Base-by-base conservation (phyloP, 805 yeast genomes). In the Saturnispora ahearnii region DNA sequence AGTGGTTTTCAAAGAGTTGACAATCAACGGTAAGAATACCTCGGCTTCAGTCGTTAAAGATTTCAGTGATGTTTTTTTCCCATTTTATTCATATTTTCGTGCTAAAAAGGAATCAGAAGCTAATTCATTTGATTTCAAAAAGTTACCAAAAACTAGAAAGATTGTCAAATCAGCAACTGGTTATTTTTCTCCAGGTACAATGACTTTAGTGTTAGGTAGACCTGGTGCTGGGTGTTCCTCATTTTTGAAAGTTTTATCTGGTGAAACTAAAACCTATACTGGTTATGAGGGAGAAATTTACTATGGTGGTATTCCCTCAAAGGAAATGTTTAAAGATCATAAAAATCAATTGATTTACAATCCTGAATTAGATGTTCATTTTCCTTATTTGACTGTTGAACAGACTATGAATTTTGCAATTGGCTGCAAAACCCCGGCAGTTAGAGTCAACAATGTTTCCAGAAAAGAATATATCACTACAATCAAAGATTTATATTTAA, bases 181-280 rank as follows among this genome's bases (percentile, higher is more conserved):
- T 28, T 46, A 48, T 38, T 58, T 59, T 38, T 68, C 71, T 48
- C 73, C 83, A 1, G 82, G 81, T 55, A 77, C 74, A 56, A 73
- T 77, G 78, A 65, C 75, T 47, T 67, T 77, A 50, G 79, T 74
- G 22, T 62, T 75, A 46, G 79, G 79, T 57, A 71, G 74, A 62
- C 84, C 85, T 2, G 84, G 84, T 59, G 78, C 84, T 33, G 84
- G 85, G 53, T 78, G 83, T 59, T 78, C 84, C 3, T 74, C 83
- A 4, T 62, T 79, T 36, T 62, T 79, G 56, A 73, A 73, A 53
- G 59, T 70, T 50, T 48, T 73, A 21, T 62, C 77, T n/a, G 78
- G 77, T 59, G 75, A 74, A 57, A 72, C 68, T 11, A 57, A 62
- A 28, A 70, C 68, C 29, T 67, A 68, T 48, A 57, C 63, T 5